These are phyloP conservation scores for Metschnikowia gelsemii DNA, from an alignment of 805 yeast genomes.

Conservation along the genomic window DNA sequence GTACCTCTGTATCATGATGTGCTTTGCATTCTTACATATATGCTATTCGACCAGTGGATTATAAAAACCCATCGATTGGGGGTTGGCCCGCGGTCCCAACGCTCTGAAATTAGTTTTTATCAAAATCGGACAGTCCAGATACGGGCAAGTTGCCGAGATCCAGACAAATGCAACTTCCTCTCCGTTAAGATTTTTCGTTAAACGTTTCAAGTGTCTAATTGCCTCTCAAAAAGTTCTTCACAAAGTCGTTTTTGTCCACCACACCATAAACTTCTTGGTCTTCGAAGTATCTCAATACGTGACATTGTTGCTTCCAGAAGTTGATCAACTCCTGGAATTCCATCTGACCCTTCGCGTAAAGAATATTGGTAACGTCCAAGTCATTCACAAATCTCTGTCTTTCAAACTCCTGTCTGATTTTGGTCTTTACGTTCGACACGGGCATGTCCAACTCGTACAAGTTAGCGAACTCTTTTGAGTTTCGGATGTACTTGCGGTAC, in stretches of 20 bases:
- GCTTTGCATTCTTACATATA: conserved; percentile 3
- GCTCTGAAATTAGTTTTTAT: neutral
- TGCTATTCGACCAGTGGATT: conserved; percentile 1
- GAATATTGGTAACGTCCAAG: conserved; percentile 61
- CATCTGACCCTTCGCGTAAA: conserved; percentile 83
- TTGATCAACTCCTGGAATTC: conserved; percentile 85
- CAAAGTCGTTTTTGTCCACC: conserved; percentile 59
- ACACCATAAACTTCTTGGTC: conserved; percentile 57
- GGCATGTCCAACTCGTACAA: conserved; percentile 76
- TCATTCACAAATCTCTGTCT: conserved; percentile 75
- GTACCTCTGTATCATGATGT: neutral
- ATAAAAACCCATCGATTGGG: neutral
- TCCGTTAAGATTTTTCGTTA: neutral
- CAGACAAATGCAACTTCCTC: conserved; percentile 6
- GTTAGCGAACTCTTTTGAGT: conserved; percentile 58
- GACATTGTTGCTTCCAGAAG: conserved; percentile 89
- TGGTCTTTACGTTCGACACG: conserved; percentile 73
- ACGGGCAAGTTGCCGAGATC: neutral
- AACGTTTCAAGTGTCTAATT: conserved; percentile 24
- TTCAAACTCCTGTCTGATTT: conserved; percentile 86
- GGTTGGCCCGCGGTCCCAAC: neutral
- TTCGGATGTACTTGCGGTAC: conserved; percentile 70
- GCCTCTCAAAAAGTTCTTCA: conserved; percentile 72
- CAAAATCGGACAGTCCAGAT: neutral
- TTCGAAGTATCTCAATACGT: conserved; percentile 78